Conservation (phyloP, 805 yeast genomes). For the Metschnikowia colocasiae region DNA sequence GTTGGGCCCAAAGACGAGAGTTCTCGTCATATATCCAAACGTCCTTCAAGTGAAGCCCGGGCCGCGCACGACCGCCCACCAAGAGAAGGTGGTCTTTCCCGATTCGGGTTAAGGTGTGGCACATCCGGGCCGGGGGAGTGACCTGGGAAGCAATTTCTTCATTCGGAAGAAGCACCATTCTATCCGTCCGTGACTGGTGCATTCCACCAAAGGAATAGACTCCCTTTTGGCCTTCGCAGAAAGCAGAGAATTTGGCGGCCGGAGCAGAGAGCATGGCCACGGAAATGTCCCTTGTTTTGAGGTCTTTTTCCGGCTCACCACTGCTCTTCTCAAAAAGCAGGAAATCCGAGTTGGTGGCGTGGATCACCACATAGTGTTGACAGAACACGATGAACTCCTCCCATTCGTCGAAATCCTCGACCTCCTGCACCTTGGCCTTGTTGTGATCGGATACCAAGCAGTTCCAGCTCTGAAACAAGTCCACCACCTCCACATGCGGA, state of each 20-base stretch:
- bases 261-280: neutral
- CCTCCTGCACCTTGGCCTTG: conserved; percentile 39
- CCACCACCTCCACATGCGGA: conserved; percentile 45
- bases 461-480: conserved; percentile 59
- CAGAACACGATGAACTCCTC: conserved; percentile 75
- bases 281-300: neutral
- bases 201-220: conserved; percentile 35
- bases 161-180: conserved; percentile 1
- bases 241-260: conserved; percentile 44
- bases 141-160: conserved; percentile 4
- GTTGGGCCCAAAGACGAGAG: conserved; percentile 36
- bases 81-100: conserved; percentile 31
- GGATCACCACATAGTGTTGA: conserved; percentile 69
- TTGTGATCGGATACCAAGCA: conserved; percentile 35
- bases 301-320: neutral
- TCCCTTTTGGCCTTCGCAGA: conserved; percentile 19
- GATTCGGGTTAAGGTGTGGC: conserved; percentile 49
- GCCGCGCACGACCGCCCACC: conserved; percentile 68
- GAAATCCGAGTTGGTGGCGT: conserved; percentile 47
- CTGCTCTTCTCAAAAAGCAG: neutral
- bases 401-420: conserved; percentile 79
- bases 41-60: conserved; percentile 42
- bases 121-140: conserved; percentile 46
- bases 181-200: conserved; percentile 26
- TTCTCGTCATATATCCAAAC: conserved; percentile 21